Percentiles rank a stretch among this genome's conserved stretches.
Evolutionary conservation across 2,329 filamentous ascomycete genomes (phyloP).

Genomic region (Chrysoporthe cubensis): DNA sequence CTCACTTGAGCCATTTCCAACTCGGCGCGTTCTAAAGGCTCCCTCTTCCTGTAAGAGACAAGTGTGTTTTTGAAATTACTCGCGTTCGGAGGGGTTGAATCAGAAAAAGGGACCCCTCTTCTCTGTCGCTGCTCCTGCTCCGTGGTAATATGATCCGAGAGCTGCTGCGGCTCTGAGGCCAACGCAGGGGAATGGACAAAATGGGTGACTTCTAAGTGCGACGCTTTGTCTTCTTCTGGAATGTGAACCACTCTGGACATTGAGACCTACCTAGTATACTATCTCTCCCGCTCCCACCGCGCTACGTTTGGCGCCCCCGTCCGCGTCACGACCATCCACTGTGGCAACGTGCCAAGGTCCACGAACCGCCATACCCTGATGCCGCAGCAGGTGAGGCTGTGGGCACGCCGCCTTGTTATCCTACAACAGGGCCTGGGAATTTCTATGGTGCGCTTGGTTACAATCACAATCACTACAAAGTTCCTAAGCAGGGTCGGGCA

Average conservation of each 20-base stretch:
- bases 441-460: no score
- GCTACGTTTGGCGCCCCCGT: not conserved
- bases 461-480: no score
- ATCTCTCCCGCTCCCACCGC: not conserved
- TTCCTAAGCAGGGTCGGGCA: not conserved
- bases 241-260: not conserved
- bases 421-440: not conserved
- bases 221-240: no score
- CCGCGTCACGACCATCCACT: not conserved
- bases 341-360: not conserved
- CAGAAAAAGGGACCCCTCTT: not conserved
- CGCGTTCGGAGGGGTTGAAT: not conserved
- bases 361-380: not conserved
- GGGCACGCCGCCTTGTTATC: not conserved
- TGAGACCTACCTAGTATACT: not conserved
- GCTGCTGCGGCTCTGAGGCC: no score
- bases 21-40: not conserved
- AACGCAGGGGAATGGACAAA: no score
- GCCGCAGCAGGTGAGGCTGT: not conserved
- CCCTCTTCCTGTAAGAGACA: not conserved
- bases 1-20: constrained; percentile 9
- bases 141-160: not conserved
- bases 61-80: not conserved
- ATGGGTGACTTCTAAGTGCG: no score
- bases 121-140: not conserved